phyloP scores from a whole-genome alignment of 108 stramenopile genomes.

The Licmophora abbreviata region DNA sequence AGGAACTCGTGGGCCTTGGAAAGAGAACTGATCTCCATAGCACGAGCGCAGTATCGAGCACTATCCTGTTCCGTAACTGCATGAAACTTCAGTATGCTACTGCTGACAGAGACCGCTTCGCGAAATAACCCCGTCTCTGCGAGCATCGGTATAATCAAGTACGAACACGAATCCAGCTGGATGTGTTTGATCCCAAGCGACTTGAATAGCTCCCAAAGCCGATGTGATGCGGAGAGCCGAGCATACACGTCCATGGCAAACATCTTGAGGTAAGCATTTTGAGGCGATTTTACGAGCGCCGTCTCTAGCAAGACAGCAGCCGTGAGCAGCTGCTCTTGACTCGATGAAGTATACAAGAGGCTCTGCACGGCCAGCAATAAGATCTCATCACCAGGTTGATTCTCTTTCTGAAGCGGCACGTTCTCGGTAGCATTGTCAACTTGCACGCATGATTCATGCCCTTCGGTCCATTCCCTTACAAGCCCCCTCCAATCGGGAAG shows the following conservation, averaged over 20 bases:
- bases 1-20: slow-evolving; percentile 69
- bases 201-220: slow-evolving; percentile 43
- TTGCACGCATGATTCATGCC: slow-evolving; percentile 9
- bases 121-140: slow-evolving; percentile 60
- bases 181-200: slow-evolving; percentile 64
- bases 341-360: slow-evolving; percentile 4
- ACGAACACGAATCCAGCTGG: slow-evolving; percentile 71
- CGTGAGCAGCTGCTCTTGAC: slow-evolving; percentile 12
- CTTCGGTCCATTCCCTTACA: slow-evolving; percentile 26
- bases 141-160: slow-evolving; percentile 50
- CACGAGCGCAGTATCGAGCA: slow-evolving; percentile 43
- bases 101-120: slow-evolving; percentile 42
- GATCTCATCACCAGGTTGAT: slow-evolving; percentile 70
- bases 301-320: slow-evolving; percentile 51
- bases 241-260: slow-evolving; percentile 47
- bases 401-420: slow-evolving; percentile 43
- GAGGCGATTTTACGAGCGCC: slow-evolving; percentile 63
- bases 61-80: slow-evolving; percentile 45
- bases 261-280: slow-evolving; percentile 72
- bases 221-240: slow-evolving; percentile 26
- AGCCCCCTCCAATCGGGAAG: slow-evolving; percentile 31
- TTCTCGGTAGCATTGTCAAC: slow-evolving; percentile 11
- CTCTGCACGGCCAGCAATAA: slow-evolving; percentile 42
- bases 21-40: slow-evolving; percentile 50
- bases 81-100: slow-evolving; percentile 50